phyloP scores from a whole-genome alignment of 1,284 basidiomycete species.

The Vanrija pseudolonga region DNA sequence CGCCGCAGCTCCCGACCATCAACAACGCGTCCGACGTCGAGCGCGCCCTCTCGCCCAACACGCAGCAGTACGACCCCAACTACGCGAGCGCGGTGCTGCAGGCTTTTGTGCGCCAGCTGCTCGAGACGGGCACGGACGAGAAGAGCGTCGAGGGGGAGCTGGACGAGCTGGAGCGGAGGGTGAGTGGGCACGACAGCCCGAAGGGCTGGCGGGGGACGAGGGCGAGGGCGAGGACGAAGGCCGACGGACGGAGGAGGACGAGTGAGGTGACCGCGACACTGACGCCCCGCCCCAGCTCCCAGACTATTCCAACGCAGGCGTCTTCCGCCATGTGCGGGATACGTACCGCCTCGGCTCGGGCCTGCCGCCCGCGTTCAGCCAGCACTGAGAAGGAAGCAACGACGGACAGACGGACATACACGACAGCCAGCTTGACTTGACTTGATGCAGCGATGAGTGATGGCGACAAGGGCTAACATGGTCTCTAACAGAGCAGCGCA shows the following conservation, averaged over 20 bases:
- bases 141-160: neutral
- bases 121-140: conserved; percentile 1
- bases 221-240: no score
- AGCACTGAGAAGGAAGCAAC: no score
- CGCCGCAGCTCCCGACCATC: conserved; percentile 2
- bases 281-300: no score
- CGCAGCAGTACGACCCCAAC: conserved; percentile 8
- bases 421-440: no score
- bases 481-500: no score
- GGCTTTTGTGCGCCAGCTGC: conserved; percentile 6
- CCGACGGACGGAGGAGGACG: no score
- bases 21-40: conserved; percentile 4
- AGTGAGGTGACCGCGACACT: no score
- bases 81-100: conserved; percentile 8
- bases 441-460: no score
- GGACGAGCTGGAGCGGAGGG: conserved; percentile 3
- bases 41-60: conserved; percentile 7
- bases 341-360: conserved; percentile 2
- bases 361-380: neutral
- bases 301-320: neutral
- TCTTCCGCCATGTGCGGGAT: conserved; percentile 4
- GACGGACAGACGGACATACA: no score
- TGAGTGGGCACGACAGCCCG: neutral
- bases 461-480: no score
- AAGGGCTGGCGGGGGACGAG: no score